Evolutionary conservation across 2,329 filamentous ascomycete genomes (phyloP).

Genomic region (Pseudogymnoascus destructans): DNA sequence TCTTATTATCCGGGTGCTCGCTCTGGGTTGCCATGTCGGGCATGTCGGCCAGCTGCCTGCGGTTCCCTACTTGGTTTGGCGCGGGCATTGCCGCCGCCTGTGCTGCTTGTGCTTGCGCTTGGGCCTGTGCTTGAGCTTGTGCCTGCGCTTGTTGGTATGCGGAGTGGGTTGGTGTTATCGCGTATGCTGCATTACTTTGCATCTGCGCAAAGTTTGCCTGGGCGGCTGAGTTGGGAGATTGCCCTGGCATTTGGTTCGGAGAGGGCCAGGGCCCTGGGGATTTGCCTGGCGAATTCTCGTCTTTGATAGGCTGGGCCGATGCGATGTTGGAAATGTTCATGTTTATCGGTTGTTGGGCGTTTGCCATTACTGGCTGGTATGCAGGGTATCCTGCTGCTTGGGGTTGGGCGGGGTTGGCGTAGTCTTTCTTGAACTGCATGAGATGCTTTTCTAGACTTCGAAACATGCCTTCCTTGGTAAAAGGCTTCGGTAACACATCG

Average conservation of each 20-base stretch:
- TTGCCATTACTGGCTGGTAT: conserved; percentile 12
- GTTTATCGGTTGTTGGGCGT: conserved; percentile 18
- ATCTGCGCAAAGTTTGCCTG: conserved; percentile 22
- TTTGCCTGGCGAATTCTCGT: conserved; percentile 25
- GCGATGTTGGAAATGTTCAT: conserved; percentile 24
- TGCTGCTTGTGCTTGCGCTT: conserved; percentile 3
- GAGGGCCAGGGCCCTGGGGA: conserved; percentile 26
- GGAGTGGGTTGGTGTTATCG: conserved; percentile 21
- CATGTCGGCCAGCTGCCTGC: neutral
- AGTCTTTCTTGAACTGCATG: conserved; percentile 62
- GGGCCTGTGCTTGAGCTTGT: conserved; percentile 7
- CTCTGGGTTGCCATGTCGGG: conserved; percentile 13
- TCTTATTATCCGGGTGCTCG: conserved; percentile 24
- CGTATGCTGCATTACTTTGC: conserved; percentile 20
- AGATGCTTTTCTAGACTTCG: conserved; percentile 82
- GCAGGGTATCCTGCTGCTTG: conserved; percentile 19
- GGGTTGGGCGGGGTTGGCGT: conserved; percentile 13
- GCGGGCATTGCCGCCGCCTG: neutral
- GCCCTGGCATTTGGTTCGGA: conserved; percentile 22
- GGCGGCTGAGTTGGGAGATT: conserved; percentile 20
- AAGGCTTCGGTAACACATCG: conserved; percentile 91
- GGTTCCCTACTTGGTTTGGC: conserved; percentile 1
- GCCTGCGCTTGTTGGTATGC: conserved; percentile 13
- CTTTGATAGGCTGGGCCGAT: conserved; percentile 22
- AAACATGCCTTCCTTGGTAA: conserved; percentile 76